These are phyloP conservation scores for Epichloe brachyelytri DNA, from an alignment of 2,329 filamentous ascomycete genomes.

Conservation along the genomic window DNA sequence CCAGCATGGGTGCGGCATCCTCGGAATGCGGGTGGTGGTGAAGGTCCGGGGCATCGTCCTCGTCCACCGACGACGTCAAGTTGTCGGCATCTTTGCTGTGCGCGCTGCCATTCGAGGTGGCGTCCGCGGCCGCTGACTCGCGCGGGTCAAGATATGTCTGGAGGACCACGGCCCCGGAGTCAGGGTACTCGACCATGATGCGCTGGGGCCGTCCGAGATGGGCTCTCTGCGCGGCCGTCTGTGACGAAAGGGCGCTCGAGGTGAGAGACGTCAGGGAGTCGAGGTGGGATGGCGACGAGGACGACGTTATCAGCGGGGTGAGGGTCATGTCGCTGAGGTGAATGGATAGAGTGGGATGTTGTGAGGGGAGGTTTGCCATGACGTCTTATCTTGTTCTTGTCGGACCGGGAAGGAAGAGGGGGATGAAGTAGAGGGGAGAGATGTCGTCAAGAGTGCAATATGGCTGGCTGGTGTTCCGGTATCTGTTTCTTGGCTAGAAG, in stretches of 20 bases:
- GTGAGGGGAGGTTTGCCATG: slow-evolving; percentile 29
- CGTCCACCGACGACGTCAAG: neutral
- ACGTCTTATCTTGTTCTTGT: slow-evolving; percentile 8
- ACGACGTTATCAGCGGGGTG: slow-evolving; percentile 44
- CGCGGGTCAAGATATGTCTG: slow-evolving; percentile 34
- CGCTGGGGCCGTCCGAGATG: slow-evolving; percentile 40
- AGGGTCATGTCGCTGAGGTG: slow-evolving; percentile 45
- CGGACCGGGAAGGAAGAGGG: neutral
- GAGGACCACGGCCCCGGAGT: slow-evolving; percentile 28
- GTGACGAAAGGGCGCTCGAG: slow-evolving; percentile 37
- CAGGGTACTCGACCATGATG: slow-evolving; percentile 44
- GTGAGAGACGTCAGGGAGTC: slow-evolving; percentile 40
- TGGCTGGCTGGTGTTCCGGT: too few species aligned
- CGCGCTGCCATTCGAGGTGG: slow-evolving; percentile 5
- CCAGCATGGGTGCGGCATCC: slow-evolving; percentile 36
- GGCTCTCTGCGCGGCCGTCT: slow-evolving; percentile 39
- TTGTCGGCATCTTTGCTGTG: slow-evolving; percentile 7
- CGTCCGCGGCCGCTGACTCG: slow-evolving; percentile 8
- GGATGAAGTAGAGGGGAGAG: neutral
- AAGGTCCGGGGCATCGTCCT: slow-evolving; percentile 7
- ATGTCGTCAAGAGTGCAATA: neutral
- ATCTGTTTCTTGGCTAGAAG: too few species aligned
- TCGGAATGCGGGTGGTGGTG: slow-evolving; percentile 8
- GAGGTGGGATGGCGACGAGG: slow-evolving; percentile 29
- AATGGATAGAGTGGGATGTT: slow-evolving; percentile 38